Base-by-base conservation (phyloP, 2,329 filamentous ascomycete genomes). In the Didymella pinodella region DNA sequence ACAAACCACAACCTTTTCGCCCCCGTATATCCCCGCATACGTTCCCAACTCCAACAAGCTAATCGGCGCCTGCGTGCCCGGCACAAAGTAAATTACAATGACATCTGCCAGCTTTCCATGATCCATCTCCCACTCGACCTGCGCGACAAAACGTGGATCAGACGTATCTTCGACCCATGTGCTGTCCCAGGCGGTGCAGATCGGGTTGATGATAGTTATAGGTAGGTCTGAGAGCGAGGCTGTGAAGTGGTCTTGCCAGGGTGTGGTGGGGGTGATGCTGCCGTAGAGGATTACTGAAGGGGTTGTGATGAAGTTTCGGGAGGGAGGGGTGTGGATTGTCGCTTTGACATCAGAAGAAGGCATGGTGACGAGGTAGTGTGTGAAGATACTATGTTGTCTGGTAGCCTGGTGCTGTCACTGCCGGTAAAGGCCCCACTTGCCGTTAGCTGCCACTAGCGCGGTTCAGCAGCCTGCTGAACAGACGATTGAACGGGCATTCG, bases 91-190 rank as follows among this genome's bases (percentile, higher is more conserved):
- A 41, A 89, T 76, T 4, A 84, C 83, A 18, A 89, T 75, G 4
- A 88, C 63, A 69, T 85, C 81, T 0, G 86, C 85, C 1, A 62
- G 54, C 14, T 84, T 81, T 64, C 85, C 84, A 74, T 80, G 83
- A 41, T 85, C 81, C 38, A 89, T 79, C 71, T 90, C 88, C 86
- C 87, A 90, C 41, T 81, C 75, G 0, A 85, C 80, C 71, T 89
- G 87, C 56, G 85, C 77, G n/a, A 75, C 76, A 72, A 85, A 89
- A 0, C 78, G 80, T 2, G 67, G 62, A 58, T 81, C 83, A 0
- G 75, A 71, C 18, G 81, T 75, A 48, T 86, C 81, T 66, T 89
- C 84, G 10, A 64, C 68, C 86, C 86, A 89, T 0, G 77, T 81
- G 18, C 68, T 71, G 67, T 87, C 82, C 87, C 87, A 89, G 70